Conservation (phyloP, 441 rosid species). For the Melastoma candidum region DNA sequence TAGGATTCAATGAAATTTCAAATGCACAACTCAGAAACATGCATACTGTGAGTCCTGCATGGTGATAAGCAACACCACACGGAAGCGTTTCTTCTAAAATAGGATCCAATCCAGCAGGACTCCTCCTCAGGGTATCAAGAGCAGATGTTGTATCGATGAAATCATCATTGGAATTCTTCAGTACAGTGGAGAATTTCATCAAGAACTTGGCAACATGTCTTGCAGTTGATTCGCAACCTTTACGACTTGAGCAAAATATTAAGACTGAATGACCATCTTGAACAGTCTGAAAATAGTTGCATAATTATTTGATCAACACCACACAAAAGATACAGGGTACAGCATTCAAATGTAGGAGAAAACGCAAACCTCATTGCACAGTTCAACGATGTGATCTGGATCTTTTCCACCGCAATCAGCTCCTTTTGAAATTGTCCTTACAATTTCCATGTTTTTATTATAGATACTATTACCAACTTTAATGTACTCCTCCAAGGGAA, state of each 20-base stretch:
- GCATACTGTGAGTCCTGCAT: conserved; percentile 95
- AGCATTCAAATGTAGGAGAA: conserved; percentile 7
- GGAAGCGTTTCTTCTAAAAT: conserved; percentile 85
- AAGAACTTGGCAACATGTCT: conserved; percentile 75
- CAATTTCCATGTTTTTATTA: conserved; percentile 67
- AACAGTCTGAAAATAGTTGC: conserved; percentile 53
- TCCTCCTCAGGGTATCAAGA: conserved; percentile 66
- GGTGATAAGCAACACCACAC: conserved; percentile 97
- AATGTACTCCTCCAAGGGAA: conserved; percentile 86
- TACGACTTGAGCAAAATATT: conserved; percentile 94
- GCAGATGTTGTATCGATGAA: conserved; percentile 63
- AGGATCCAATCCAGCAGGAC: conserved; percentile 93
- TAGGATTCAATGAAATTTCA: neutral
- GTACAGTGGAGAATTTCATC: conserved; percentile 40
- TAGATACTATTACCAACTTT: conserved; percentile 87
- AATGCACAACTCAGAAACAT: neutral
- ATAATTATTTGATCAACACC: conserved; percentile 17
- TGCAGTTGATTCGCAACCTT: conserved; percentile 99
- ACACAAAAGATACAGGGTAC: conserved; percentile 9
- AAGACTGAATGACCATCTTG: conserved; percentile 95
- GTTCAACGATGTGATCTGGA: conserved; percentile 90
- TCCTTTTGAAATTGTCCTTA: conserved; percentile 64
- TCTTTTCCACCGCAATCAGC: conserved; percentile 85
- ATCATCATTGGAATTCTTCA: conserved; percentile 42
- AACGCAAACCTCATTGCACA: conserved; percentile 77